A percentile compares a stretch with the other conserved stretches of the same genome.
phyloP scores from a whole-genome alignment of 73 alveolate genomes.

The Tetrahymena borealis region DNA sequence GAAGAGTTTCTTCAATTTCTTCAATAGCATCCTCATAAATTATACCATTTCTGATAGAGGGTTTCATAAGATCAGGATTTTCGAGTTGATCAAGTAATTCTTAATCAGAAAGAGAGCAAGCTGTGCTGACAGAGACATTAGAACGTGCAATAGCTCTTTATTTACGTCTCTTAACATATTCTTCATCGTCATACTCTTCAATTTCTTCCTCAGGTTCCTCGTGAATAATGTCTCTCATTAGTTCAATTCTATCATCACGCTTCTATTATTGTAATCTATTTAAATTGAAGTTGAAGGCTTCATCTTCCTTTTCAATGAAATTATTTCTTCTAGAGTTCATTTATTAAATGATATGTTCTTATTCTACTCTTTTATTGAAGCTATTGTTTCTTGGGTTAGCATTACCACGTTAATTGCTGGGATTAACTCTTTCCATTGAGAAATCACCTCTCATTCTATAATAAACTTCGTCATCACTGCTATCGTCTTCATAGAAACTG shows the following conservation, averaged over 20 bases:
- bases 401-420: background rate
- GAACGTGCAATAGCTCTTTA: background rate
- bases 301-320: background rate
- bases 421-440: background rate
- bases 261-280: background rate
- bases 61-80: background rate
- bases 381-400: background rate
- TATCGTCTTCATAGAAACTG: background rate
- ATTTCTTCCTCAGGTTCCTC: background rate
- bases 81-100: background rate
- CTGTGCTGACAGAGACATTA: background rate
- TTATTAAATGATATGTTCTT: background rate
- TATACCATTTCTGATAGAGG: background rate
- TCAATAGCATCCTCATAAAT: background rate
- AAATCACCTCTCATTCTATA: background rate
- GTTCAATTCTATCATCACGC: background rate
- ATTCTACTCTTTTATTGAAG: background rate
- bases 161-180: background rate
- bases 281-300: background rate
- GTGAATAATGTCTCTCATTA: background rate
- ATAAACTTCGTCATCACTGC: background rate
- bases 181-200: background rate
- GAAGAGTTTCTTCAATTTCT: background rate
- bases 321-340: background rate
- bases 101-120: background rate